These are phyloP conservation scores for Pseudozyma sp. DNA, from an alignment of 1,284 basidiomycete species.

Conservation along the genomic window DNA sequence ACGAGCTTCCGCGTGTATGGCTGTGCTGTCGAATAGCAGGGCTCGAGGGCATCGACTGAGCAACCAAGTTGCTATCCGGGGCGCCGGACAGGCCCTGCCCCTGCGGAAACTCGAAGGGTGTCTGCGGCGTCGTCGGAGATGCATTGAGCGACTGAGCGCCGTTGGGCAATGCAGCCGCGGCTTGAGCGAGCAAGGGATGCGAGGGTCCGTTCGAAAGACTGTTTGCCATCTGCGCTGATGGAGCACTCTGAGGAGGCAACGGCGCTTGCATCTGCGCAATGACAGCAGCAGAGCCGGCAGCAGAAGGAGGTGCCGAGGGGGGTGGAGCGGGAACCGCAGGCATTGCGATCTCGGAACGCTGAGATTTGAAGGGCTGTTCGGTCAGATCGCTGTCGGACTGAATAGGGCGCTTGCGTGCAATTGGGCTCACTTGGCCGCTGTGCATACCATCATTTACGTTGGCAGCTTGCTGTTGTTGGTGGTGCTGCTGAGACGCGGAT, in stretches of 20 bases:
- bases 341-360: conserved; percentile 41
- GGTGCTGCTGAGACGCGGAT: conserved; percentile 2
- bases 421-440: conserved; percentile 37
- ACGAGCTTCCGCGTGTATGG: conserved; percentile 38
- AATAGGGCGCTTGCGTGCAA: conserved; percentile 45
- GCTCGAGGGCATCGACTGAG: conserved; percentile 46
- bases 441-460: conserved; percentile 10
- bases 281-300: conserved; percentile 7
- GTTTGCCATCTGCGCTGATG: conserved; percentile 16
- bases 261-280: conserved; percentile 27
- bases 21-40: conserved; percentile 36
- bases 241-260: conserved; percentile 27
- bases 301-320: conserved; percentile 38
- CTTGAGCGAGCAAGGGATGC: conserved; percentile 20
- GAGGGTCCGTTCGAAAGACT: conserved; percentile 5
- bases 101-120: conserved; percentile 49
- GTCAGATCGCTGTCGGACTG: conserved; percentile 39
- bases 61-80: conserved; percentile 8
- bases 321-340: conserved; percentile 38
- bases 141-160: conserved; percentile 40
- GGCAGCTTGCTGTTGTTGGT: conserved; percentile 12
- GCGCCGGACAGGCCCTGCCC: conserved; percentile 15
- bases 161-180: conserved; percentile 23
- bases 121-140: conserved; percentile 49
- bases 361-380: conserved; percentile 43